Conservation (phyloP, 768 basidiomycete genomes). For the Strobilomyces echinocephalus region DNA sequence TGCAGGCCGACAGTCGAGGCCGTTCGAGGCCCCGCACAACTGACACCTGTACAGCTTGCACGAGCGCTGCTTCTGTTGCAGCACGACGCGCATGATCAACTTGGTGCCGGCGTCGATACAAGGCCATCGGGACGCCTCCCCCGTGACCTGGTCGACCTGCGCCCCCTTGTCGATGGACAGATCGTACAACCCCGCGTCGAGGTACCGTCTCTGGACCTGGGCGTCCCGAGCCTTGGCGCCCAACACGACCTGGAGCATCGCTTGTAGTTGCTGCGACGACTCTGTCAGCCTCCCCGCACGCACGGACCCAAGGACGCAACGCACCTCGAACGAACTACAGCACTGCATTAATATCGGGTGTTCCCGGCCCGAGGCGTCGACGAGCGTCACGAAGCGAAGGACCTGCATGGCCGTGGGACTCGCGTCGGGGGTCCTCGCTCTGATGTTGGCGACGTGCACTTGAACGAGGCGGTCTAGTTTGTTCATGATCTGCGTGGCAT, state of each 20-base stretch:
- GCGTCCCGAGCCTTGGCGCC: conserved; percentile 15
- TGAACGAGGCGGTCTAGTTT: conserved; percentile 23
- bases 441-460: conserved; percentile 14
- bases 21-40: conserved; percentile 20
- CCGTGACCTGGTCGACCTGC: conserved; percentile 19
- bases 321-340: conserved; percentile 25
- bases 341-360: conserved; percentile 24
- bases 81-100: conserved; percentile 21
- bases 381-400: conserved; percentile 19
- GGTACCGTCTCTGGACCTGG: conserved; percentile 21
- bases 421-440: not conserved
- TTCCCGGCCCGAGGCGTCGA: conserved; percentile 25
- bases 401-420: conserved; percentile 22
- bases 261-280: conserved; percentile 19
- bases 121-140: conserved; percentile 21
- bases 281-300: no score
- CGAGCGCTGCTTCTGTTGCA: conserved; percentile 16
- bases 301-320: no score
- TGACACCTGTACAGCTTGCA: conserved; percentile 13
- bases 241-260: conserved; percentile 17
- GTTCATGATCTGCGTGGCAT: conserved; percentile 12
- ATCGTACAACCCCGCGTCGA: conserved; percentile 23
- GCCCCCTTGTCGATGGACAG: conserved; percentile 21
- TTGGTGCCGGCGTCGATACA: conserved; percentile 23
- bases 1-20: conserved; percentile 9